Evolutionary conservation across 1,284 basidiomycete genomes (phyloP).

Genomic region (Schizophyllum commune): DNA sequence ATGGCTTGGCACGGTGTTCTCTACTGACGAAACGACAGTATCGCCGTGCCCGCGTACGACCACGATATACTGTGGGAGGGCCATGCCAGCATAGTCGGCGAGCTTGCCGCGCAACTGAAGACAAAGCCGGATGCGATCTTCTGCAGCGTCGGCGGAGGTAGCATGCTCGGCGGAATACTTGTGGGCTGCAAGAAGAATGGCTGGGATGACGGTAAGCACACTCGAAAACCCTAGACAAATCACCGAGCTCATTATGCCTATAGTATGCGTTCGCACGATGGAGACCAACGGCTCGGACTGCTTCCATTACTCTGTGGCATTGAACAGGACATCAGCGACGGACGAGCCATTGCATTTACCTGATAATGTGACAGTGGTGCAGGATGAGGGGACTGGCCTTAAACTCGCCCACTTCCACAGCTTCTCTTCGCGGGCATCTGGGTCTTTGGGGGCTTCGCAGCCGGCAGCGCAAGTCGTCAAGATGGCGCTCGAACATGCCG

Average conservation of each 20-base stretch:
- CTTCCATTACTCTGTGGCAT: conserved; percentile 61
- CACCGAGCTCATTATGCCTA: conserved; percentile 6
- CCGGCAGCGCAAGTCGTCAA: conserved; percentile 52
- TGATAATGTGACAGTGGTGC: conserved; percentile 27
- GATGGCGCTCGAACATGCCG: conserved; percentile 51
- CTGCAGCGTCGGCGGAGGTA: conserved; percentile 70
- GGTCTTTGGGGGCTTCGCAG: conserved; percentile 61
- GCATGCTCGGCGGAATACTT: conserved; percentile 62
- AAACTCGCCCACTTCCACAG: conserved; percentile 45
- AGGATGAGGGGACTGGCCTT: conserved; percentile 33
- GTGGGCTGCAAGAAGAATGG: conserved; percentile 49
- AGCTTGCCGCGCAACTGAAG: conserved; percentile 48
- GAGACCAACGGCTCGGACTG: conserved; percentile 68
- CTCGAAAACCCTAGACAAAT: not conserved
- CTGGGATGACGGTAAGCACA: conserved; percentile 54
- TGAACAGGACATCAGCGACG: conserved; percentile 31
- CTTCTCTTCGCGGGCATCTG: conserved; percentile 56
- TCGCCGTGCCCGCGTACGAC: conserved; percentile 65
- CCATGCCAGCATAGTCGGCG: conserved; percentile 60
- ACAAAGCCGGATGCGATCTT: conserved; percentile 61
- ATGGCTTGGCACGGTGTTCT: not conserved
- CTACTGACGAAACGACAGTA: conserved; percentile 25
- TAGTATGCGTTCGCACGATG: conserved; percentile 58
- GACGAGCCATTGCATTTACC: conserved; percentile 27
- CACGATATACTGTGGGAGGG: conserved; percentile 63